Percentiles rank a stretch among this genome's conserved stretches.
Conservation (phyloP, 140 eudicot species). For the Stevia rebaudiana region DNA sequence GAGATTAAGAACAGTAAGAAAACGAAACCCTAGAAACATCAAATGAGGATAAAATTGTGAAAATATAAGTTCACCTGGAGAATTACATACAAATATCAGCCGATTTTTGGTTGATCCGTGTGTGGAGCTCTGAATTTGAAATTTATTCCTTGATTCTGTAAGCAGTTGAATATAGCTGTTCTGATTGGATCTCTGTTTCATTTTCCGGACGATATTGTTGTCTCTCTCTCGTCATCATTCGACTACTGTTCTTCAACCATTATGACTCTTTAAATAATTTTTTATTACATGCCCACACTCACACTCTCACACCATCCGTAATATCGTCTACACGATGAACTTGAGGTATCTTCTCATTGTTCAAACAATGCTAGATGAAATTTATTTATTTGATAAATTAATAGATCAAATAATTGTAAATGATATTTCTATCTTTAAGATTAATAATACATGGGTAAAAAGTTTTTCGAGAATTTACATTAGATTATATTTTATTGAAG, state of each 20-base stretch:
- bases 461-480: too few relatives aligned
- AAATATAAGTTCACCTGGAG: constrained; percentile 22
- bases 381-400: neutral
- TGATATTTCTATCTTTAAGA: neutral
- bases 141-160: neutral
- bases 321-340: neutral
- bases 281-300: constrained; percentile 1
- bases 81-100: neutral
- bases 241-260: constrained; percentile 24
- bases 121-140: constrained; percentile 8
- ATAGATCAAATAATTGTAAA: neutral
- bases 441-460: too few relatives aligned
- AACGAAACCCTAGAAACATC: constrained; percentile 28
- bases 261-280: neutral
- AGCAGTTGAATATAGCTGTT: constrained; percentile 12
- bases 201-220: constrained; percentile 6
- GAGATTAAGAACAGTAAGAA: neutral
- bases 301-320: neutral
- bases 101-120: neutral
- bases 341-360: neutral
- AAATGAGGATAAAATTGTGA: neutral
- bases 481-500: too few relatives aligned
- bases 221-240: constrained; percentile 23
- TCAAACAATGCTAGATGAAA: too few relatives aligned
- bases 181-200: constrained; percentile 22